Base-by-base conservation (phyloP, 176 grass and related monocot species). In the Triticum dicoccoides region DNA sequence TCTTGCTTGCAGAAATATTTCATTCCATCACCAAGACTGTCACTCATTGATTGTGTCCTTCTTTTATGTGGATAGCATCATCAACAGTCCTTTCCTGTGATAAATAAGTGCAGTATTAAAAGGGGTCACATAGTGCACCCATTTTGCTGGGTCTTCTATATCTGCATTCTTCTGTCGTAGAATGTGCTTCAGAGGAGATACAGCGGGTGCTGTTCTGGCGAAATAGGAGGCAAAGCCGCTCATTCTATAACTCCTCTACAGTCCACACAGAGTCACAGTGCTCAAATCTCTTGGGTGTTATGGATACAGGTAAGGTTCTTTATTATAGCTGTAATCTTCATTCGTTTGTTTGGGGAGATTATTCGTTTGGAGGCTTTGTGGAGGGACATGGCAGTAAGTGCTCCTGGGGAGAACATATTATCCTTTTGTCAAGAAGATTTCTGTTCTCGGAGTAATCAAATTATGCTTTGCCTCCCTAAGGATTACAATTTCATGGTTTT, bases 221-320 rank as follows among this genome's bases (percentile, higher is more conserved):
- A 18, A 56, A 39, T 24, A 79, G 9, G 62, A 76, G 20, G 88
- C 66, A 80, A 80, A 76, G 77, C 61, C 21, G 30, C 66, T 79
- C 24, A 34, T 73, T 54, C 74, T 75, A 9, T 79, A 83, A 83
- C 73, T 83, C 80, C 45, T 83, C 24, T 84, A 25, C 37, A 65
- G 1, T 87, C 24, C 74, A 42, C 20, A 65, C 2, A 49, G 18
- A 61, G 51, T 9, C 1, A 0, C 34, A 44, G 17, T 25, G n/a
- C 80, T 66, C 67, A 67, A 3, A 52, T 52, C 41, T 82, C 13
- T 73, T 33, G 13, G 80, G 83, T 56, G 13, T 79, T 82, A 27
- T 64, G 54, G 54, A 75, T 45, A 83, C 84, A 90, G 84, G 89
- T 90, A 90, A 90, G 84, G 89, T 90, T 87, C 12, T 64, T 4